A percentile compares a stretch with the other conserved stretches of the same genome.
Evolutionary conservation across 2,329 filamentous ascomycete genomes (phyloP).

Genomic region (Claviceps maximensis): DNA sequence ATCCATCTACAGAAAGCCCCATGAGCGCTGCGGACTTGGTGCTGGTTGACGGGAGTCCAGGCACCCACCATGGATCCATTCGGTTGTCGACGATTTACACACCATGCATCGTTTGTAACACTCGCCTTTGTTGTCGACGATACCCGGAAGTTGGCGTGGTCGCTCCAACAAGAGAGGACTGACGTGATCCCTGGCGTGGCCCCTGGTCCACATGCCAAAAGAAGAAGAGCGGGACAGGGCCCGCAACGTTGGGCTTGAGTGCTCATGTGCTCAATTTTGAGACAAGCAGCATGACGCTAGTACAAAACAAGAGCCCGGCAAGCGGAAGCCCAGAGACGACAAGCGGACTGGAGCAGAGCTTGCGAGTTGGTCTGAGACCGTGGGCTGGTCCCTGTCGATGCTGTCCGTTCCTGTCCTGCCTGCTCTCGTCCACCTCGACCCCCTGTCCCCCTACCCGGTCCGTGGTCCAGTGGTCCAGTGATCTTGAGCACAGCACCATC

Average conservation of each 20-base stretch:
- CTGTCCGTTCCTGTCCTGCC: neutral
- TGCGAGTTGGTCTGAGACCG: neutral
- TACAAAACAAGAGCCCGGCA: conserved; percentile 15
- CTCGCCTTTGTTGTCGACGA: neutral
- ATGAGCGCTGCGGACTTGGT: too few species aligned
- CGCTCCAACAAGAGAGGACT: neutral
- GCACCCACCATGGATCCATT: too few species aligned
- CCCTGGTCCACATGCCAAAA: conserved; percentile 3
- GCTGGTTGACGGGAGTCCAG: too few species aligned
- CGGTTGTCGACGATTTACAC: too few species aligned
- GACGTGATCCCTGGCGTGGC: conserved; percentile 3
- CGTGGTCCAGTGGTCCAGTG: neutral
- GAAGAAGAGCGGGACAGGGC: conserved; percentile 10
- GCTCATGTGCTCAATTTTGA: conserved; percentile 35
- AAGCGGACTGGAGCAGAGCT: neutral
- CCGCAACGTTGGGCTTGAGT: conserved; percentile 25
- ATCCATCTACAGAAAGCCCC: too few species aligned
- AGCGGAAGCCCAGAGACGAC: conserved; percentile 19
- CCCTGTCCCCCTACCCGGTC: neutral
- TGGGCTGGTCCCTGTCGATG: neutral
- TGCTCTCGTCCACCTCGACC: too few species aligned
- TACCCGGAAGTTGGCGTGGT: neutral
- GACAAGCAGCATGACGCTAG: conserved; percentile 26
- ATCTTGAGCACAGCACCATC: too few species aligned
- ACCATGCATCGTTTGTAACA: too few species aligned